Evolutionary conservation across 2,329 filamentous ascomycete genomes (phyloP).

Genomic region (Neoascochyta sp.): DNA sequence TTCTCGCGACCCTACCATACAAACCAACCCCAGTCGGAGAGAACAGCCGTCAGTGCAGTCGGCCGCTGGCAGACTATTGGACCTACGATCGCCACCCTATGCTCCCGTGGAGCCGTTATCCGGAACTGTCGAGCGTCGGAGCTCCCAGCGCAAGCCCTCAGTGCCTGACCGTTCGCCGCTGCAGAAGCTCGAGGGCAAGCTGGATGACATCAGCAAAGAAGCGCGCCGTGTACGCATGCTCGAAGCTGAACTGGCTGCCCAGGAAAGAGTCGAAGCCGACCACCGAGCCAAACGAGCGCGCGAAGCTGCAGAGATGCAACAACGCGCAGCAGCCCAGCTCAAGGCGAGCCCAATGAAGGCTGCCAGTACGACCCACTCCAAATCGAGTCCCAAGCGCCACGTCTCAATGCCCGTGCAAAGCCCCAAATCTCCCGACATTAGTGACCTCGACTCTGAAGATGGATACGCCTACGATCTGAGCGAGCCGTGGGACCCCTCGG

Average conservation of each 20-base stretch:
- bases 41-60: conserved; percentile 34
- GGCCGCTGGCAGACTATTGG: conserved; percentile 29
- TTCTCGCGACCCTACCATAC: conserved; percentile 34
- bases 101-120: conserved; percentile 28
- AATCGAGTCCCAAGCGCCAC: conserved; percentile 24
- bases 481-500: conserved; percentile 36
- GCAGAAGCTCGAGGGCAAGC: conserved; percentile 85
- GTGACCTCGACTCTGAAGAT: conserved; percentile 28
- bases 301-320: conserved; percentile 29
- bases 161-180: conserved; percentile 84
- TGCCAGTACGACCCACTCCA: conserved; percentile 11
- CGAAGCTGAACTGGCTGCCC: conserved; percentile 71
- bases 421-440: conserved; percentile 19
- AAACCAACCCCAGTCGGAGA: conserved; percentile 30
- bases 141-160: conserved; percentile 46
- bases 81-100: conserved; percentile 31
- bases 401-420: conserved; percentile 32
- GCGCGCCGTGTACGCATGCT: conserved; percentile 83
- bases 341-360: conserved; percentile 10
- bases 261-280: conserved; percentile 55
- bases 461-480: conserved; percentile 29
- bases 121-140: conserved; percentile 22
- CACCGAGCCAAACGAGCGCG: conserved; percentile 30
- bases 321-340: conserved; percentile 30
- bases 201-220: conserved; percentile 92